phyloP scores from a whole-genome alignment of 208 protist species.

The Crithidia expoeki region DNA sequence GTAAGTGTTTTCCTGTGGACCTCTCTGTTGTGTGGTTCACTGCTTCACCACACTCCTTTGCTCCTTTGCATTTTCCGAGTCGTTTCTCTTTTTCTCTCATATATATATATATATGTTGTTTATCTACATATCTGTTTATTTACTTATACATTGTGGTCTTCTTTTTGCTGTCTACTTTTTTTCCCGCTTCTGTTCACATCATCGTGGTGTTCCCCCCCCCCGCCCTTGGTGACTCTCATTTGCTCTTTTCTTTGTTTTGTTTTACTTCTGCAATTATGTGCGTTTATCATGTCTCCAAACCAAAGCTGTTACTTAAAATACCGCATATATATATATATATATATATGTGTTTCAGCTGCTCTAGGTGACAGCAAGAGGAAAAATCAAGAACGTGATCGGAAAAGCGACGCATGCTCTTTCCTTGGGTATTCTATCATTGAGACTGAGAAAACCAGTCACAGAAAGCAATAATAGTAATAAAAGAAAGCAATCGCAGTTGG shows the following conservation, averaged over 20 bases:
- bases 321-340: neutral
- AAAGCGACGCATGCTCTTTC: neutral
- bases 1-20: neutral
- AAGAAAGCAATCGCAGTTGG: too few relatives aligned
- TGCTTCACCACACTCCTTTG: too few relatives aligned
- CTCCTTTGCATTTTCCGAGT: too few relatives aligned
- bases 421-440: neutral
- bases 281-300: too few relatives aligned
- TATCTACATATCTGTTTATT: too few relatives aligned
- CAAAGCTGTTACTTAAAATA: too few relatives aligned
- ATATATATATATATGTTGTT: too few relatives aligned
- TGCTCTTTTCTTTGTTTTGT: neutral
- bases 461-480: neutral
- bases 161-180: slow-evolving; percentile 16
- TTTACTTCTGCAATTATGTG: neutral
- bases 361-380: neutral
- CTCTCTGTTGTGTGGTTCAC: neutral
- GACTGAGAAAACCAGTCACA: neutral
- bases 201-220: neutral
- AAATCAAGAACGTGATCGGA: neutral
- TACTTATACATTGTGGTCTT: slow-evolving; percentile 1
- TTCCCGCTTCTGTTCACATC: neutral
- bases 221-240: neutral
- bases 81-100: too few relatives aligned
- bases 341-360: neutral